Evolutionary conservation across 257 asterid species (phyloP).

Genomic region (Striga asiatica): DNA sequence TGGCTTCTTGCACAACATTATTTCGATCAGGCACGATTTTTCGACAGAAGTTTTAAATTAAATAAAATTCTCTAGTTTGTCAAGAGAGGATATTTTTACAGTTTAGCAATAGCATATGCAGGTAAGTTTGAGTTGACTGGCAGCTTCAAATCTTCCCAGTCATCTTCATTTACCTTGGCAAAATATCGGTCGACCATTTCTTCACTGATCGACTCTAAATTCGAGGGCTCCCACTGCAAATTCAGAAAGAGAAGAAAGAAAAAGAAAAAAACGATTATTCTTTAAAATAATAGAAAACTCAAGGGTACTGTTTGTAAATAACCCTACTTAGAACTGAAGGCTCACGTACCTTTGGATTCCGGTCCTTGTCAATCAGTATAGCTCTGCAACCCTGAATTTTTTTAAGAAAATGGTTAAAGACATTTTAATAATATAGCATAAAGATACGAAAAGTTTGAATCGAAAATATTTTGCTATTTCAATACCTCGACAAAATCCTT

Average conservation of each 20-base stretch:
- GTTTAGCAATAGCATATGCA: conserved; percentile 51
- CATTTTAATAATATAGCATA: background rate
- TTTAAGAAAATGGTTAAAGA: conserved; percentile 4
- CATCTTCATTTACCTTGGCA: conserved; percentile 32
- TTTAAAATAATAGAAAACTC: background rate
- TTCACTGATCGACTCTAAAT: conserved; percentile 35
- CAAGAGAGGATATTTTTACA: conserved; percentile 15
- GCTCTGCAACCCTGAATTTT: conserved; percentile 64
- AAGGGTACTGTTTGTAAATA: background rate
- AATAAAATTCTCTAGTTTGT: background rate
- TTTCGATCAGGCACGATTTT: background rate
- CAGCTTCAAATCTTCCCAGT: conserved; percentile 51
- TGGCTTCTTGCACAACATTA: background rate
- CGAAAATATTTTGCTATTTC: background rate
- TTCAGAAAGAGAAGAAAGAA: background rate
- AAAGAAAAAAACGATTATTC: background rate
- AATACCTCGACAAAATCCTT: conserved; percentile 72
- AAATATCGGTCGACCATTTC: conserved; percentile 48
- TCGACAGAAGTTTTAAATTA: background rate
- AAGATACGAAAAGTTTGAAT: background rate
- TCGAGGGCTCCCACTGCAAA: conserved; percentile 58
- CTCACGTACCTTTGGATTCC: conserved; percentile 54
- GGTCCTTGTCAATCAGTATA: conserved; percentile 63
- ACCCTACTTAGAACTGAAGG: background rate
- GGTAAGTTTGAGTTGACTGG: conserved; percentile 29